Percentiles rank a stretch among this genome's conserved stretches.
Evolutionary conservation across 805 yeast genomes (phyloP).

Genomic region (Suhomyces prunicola): DNA sequence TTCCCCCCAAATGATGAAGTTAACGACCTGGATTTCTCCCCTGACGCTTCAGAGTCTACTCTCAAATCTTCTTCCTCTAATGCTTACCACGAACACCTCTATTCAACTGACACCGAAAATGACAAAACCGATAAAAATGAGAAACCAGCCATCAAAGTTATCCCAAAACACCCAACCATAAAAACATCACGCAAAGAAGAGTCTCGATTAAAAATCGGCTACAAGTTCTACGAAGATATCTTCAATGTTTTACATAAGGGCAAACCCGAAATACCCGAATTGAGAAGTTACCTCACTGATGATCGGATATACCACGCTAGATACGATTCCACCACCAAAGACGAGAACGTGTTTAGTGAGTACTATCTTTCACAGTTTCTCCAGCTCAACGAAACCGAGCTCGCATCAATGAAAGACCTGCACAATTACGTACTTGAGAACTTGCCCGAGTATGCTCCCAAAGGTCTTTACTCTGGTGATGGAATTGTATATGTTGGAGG

Average conservation of each 20-base stretch:
- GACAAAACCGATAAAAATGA: background rate
- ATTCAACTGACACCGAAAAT: background rate
- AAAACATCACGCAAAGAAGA: constrained; percentile 1
- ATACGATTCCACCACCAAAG: constrained; percentile 30
- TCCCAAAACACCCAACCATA: background rate
- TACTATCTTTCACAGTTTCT: constrained; percentile 50
- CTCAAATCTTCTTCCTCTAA: background rate
- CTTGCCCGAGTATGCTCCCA: constrained; percentile 42
- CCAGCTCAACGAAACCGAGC: constrained; percentile 42
- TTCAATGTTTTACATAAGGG: constrained; percentile 41
- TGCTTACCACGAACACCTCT: background rate
- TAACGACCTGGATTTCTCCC: background rate
- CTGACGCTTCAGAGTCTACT: background rate
- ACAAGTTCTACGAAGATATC: constrained; percentile 41
- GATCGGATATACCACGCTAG: constrained; percentile 55
- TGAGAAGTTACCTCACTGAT: constrained; percentile 43
- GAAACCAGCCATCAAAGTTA: background rate
- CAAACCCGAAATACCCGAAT: constrained; percentile 42
- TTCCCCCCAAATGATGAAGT: background rate
- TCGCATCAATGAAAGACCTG: constrained; percentile 41
- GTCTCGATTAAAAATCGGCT: constrained; percentile 24
- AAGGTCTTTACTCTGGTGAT: constrained; percentile 38
- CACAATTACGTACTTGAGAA: constrained; percentile 45
- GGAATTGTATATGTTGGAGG: constrained; percentile 79
- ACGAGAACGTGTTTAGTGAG: constrained; percentile 45